Evolutionary conservation across 2,329 filamentous ascomycete species (phyloP), one percentile per base, ranked within the genome.

Genomic region (Zymoseptoria ardabiliae): DNA sequence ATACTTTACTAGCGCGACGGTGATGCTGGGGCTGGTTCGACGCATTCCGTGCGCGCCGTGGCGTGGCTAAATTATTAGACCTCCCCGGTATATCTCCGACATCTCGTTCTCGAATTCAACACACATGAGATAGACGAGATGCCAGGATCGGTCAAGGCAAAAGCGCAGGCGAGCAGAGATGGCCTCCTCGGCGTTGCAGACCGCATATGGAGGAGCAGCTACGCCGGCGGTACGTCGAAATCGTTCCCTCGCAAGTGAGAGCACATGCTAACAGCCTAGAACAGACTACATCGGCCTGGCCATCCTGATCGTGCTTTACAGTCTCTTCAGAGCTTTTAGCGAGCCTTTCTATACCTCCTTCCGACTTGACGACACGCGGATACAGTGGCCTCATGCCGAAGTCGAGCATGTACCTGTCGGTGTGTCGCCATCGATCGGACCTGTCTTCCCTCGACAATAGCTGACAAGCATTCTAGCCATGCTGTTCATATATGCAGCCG

Each of bases 261-360:
- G 13, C 35, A 45, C 17, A 17, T 17, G 17, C 35, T 45, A 17
- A 45, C 35, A n/a, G 35, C 17, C 4, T 45, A n/a, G 35, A 53
- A 19, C 22, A 53, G 94, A 99, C 73, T 97, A 96, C 75, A 75
- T 95, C 28, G 90, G 91, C 41, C 83, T 97, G 63, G 77, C 79
- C 1, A 73, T 89, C 48, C 79, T 97, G n/a, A 70, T 91, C 7
- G 77, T 80, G 4, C 83, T 81, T 55, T 94, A 90, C 74, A 74
- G 88, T 19, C 68, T 86, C 35, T 51, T 65, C 8, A 70, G 90
- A 82, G 80, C 90, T 50, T 77, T 89, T 68, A 82, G 90, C 67
- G 86, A 87, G 61, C 94, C 94, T 0, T 97, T 97, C 73, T 91
- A 97, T 73, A 91, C 90, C 76, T 89, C 97, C 85, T 97, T 99